phyloP scores from a whole-genome alignment of 1,284 basidiomycete species.

The Moesziomyces parantarcticus region DNA sequence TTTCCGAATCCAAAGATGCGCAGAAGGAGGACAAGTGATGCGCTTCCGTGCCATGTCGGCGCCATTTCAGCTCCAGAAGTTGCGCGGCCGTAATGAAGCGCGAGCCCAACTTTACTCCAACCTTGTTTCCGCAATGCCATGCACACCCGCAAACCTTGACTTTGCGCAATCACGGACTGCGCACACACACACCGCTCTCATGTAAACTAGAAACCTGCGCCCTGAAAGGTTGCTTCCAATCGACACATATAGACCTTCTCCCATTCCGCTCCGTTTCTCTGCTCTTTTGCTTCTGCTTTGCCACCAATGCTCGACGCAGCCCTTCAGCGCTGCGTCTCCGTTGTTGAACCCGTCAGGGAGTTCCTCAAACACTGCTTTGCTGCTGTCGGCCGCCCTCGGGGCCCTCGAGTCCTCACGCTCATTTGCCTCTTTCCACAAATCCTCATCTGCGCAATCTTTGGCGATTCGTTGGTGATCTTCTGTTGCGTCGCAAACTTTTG shows the following conservation, averaged over 20 bases:
- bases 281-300: too few relatives aligned
- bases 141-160: not conserved
- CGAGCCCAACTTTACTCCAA: not conserved
- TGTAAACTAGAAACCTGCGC: not conserved
- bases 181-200: not conserved
- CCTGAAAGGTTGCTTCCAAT: not conserved
- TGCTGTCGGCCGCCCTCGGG: too few relatives aligned
- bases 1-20: not conserved
- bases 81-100: not conserved
- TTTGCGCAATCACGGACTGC: not conserved
- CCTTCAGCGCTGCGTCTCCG: too few relatives aligned
- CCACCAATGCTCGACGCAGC: too few relatives aligned
- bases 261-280: not conserved
- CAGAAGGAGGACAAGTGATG: constrained; percentile 11
- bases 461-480: too few relatives aligned
- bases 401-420: too few relatives aligned
- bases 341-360: too few relatives aligned
- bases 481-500: too few relatives aligned
- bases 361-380: too few relatives aligned
- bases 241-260: not conserved
- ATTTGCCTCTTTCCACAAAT: too few relatives aligned
- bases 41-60: constrained; percentile 12
- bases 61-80: not conserved
- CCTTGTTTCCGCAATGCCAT: not conserved
- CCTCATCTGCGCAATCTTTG: too few relatives aligned